Evolutionary conservation across 108 stramenopile genomes (phyloP), one percentile per base, ranked within the genome.

Genomic region (Nitzschia sp.): DNA sequence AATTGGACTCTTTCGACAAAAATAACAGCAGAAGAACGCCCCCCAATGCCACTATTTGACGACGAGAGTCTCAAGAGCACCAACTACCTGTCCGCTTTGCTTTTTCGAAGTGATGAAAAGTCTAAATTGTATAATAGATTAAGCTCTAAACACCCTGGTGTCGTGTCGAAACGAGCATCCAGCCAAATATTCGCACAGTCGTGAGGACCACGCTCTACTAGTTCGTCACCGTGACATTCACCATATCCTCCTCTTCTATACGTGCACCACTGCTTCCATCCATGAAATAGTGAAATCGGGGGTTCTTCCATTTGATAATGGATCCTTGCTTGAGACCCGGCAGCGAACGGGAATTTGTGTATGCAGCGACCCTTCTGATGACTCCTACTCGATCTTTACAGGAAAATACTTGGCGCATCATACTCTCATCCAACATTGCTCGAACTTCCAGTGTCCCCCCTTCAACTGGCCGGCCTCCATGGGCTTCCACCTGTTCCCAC

Each of bases 401-500:
- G 2, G 23, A 53, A 26, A 66, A 60, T 13, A 80, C 64, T 59
- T 75, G 75, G 0, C 79, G 46, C 30, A 66, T 58, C 68, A 71
- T 65, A 27, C 64, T 55, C 45, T 70, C 74, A 28, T 79, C 78
- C 2, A 64, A 23, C 13, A 79, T 71, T 18, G 55, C 73, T 21
- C 74, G 68, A 19, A 79, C 70, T 64, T 79, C 78, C 33, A 79
- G 54, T 18, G 53, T 64, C 48, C 62, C 35, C 13, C 78, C 78
- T 27, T 47, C 48, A 0, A 64, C 72, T 18, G 68, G 78, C 0
- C 29, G 29, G 6, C 74, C 69, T 23, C 62, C 49, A 21, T 64
- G 55, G 24, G 68, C 73, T 70, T 79, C 78, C 33, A 79, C 54
- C 49, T 79, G 67, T 21, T 70, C 61, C 78, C 78, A 79, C 28